Base-by-base conservation (phyloP, 1,139 yeast genomes). In the Debaryomyces psychrophilus region DNA sequence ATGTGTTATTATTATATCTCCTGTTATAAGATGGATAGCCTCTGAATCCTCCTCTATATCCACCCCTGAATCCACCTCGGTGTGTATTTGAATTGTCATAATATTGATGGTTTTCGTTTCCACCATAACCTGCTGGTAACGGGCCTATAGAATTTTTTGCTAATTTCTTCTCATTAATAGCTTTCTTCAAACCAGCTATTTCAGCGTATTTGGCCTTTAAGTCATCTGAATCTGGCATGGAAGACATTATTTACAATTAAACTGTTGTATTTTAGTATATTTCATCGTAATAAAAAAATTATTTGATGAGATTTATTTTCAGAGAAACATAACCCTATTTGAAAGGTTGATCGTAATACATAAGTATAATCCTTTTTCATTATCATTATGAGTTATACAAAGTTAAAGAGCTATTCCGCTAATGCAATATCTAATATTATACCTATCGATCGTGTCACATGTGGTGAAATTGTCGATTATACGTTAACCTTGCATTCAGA, bases 391-490 rank as follows among this genome's bases (percentile, higher is more conserved):
- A 27, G 9, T 14, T 43, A 45, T 22, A 31, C 46, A 14, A 46
- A 48, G 39, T 39, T 50, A 11, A 43, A 43, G 23, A 61, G 49
- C 59, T 74, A 64, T 53, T 72, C 73, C 2, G 54, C 60, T 4
- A 55, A 59, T 28, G 68, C 69, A 3, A 61, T 77, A 4, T 62
- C 62, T 4, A 60, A 69, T 26, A 65, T 82, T 1, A 53, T 82
- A 17, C 86, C 86, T 0, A 59, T 82, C 56, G 69, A 65, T 42
- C 52, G 54, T 8, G 66, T 61, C 23, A 50, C 64, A 23, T 62
- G 66, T 40, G 49, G 45, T 34, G 63, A 81, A 54, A 72, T 81
- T 67, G 65, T 81, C 4, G 76, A 74, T 8, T 79, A 79, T 53
- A 76, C 82, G 0, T 57, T 76, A 11, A 58, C 69, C 2, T 63